Base-by-base conservation (phyloP, 768 basidiomycete genomes). In the Leucosporidium scottii region DNA sequence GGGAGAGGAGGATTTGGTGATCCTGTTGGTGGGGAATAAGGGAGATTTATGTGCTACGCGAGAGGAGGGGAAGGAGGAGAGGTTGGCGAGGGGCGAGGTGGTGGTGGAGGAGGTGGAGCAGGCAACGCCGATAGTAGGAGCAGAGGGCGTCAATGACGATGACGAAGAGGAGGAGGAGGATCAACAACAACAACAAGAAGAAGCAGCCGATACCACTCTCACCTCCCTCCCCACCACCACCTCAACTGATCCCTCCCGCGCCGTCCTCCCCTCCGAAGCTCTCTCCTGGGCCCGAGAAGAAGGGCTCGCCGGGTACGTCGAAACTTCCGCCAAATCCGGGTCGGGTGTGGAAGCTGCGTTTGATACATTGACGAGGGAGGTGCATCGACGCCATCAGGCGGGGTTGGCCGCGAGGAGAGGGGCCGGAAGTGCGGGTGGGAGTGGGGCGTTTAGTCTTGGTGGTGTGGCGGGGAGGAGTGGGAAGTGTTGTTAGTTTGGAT, bases 1-100 rank as follows among this genome's bases (percentile, higher is more conserved):
- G 73, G 96, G 89, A 23, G 93, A 92, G 73, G 89, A 92, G 20
- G 87, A 96, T 76, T 81, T 97, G 7, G 88, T 93, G 20, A 77
- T 79, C 27, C 76, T 81, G 9, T 49, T 75, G 10, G 72, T 75
- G 10, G 75, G 75, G 17, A 97, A 92, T 78, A 98, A 99, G 80
- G 85, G 87, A 17, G 93, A 61, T 23, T 8, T 48, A 12, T 44
- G 39, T 44, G 39, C 27, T 3, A 25, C 53, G 28, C 13, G 10
- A n/a, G n/a, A n/a, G 18, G 15, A 15, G 27, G 18, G 58, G 34
- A 6, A 57, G 2, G 39, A 44, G 39, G 39, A 6, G 15, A 44
- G 39, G 39, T 44, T 44, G 39, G 39, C 5, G 30, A 54, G n/a
- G 20, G 27, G 15, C 25, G 62, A 27, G n/a, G 64, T 59, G 10